These are phyloP conservation scores for Juglanconis oblonga DNA, from an alignment of 2,329 filamentous ascomycete species.

Conservation along the genomic window DNA sequence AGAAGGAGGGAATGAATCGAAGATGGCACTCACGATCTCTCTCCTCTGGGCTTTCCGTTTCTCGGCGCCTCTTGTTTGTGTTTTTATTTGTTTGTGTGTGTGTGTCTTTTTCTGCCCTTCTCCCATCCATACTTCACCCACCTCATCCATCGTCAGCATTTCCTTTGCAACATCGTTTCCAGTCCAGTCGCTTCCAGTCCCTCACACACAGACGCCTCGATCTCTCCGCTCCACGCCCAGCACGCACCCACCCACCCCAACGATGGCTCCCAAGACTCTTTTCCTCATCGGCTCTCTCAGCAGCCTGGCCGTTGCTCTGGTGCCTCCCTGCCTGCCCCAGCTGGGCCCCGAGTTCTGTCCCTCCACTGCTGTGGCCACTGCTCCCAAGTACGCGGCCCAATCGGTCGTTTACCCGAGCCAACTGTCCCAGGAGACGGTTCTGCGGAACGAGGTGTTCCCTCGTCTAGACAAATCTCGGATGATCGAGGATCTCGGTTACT, in stretches of 20 bases:
- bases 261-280: neutral
- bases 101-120: neutral
- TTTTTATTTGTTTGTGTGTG: too few species aligned
- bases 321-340: neutral
- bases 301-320: neutral
- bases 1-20: too few species aligned
- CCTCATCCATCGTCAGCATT: neutral
- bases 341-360: conserved; percentile 4
- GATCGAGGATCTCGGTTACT: neutral
- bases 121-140: neutral
- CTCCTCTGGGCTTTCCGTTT: too few species aligned
- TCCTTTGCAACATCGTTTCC: neutral
- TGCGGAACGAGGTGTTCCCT: neutral
- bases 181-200: neutral
- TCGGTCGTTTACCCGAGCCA: neutral
- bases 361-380: neutral
- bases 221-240: neutral
- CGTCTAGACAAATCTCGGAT: neutral
- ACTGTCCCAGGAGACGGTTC: neutral
- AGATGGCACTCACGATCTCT: too few species aligned
- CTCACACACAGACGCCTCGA: neutral
- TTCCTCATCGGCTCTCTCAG: neutral
- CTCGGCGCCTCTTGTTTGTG: too few species aligned
- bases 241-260: neutral
- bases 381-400: too few species aligned